phyloP scores from a whole-genome alignment of 305 asterid genomes.

The Solanum hybrid region DNA sequence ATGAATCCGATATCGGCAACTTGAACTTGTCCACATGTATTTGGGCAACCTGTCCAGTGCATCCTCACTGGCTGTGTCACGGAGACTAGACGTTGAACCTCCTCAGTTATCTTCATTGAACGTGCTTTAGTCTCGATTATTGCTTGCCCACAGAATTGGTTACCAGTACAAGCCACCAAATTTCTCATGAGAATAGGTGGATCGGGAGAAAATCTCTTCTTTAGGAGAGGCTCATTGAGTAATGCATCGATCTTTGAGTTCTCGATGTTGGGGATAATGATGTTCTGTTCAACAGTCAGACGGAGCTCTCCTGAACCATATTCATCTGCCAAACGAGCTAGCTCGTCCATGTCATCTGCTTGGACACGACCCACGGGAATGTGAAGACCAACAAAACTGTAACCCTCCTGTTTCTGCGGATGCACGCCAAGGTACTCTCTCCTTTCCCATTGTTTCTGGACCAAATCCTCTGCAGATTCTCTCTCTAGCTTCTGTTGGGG shows the following conservation, averaged over 20 bases:
- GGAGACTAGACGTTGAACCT: conserved; percentile 54
- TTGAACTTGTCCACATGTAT: conserved; percentile 83
- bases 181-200: conserved; percentile 83
- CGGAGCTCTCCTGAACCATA: conserved; percentile 89
- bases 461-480: conserved; percentile 68
- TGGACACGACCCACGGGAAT: conserved; percentile 87
- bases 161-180: conserved; percentile 94
- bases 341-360: conserved; percentile 88
- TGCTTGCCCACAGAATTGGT: conserved; percentile 92
- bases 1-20: conserved; percentile 96
- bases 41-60: conserved; percentile 98
- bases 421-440: conserved; percentile 72
- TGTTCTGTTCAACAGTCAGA: conserved; percentile 85
- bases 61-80: conserved; percentile 64
- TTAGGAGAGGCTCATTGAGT: conserved; percentile 52
- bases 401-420: conserved; percentile 78
- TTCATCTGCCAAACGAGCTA: conserved; percentile 61
- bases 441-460: conserved; percentile 60
- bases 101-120: conserved; percentile 65
- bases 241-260: conserved; percentile 50
- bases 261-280: conserved; percentile 65
- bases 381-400: conserved; percentile 74
- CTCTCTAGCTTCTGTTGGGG: conserved; percentile 51
- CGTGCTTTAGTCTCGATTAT: conserved; percentile 86
- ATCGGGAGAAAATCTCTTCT: conserved; percentile 38